Evolutionary conservation across 768 basidiomycete genomes (phyloP).

Genomic region (Tylopilus vinaceipallidus): DNA sequence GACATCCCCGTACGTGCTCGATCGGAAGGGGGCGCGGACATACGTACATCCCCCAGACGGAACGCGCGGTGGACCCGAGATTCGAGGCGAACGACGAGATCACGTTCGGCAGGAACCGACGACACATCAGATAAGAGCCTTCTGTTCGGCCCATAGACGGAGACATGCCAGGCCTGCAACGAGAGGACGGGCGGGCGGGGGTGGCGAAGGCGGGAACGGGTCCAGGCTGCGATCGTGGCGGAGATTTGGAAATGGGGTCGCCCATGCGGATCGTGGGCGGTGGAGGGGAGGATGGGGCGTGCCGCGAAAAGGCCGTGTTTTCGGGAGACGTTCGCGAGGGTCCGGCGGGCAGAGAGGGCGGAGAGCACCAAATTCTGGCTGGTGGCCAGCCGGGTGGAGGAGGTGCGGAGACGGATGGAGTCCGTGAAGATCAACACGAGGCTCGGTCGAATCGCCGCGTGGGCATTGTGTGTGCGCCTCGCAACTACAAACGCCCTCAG

Average conservation of each 20-base stretch:
- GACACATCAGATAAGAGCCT: slow-evolving; percentile 1
- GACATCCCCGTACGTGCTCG: not conserved
- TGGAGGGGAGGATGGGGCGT: slow-evolving; percentile 24
- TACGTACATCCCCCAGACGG: slow-evolving; percentile 1
- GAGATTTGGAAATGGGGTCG: slow-evolving; percentile 22
- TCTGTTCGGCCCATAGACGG: slow-evolving; percentile 3
- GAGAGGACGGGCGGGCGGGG: not conserved
- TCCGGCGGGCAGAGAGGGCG: slow-evolving; percentile 10
- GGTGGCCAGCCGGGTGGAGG: slow-evolving; percentile 14
- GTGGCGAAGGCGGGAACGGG: not conserved
- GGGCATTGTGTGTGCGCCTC: slow-evolving; percentile 37
- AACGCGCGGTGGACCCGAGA: no score
- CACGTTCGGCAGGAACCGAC: not conserved
- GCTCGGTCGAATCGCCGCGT: slow-evolving; percentile 46
- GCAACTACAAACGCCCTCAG: slow-evolving; percentile 35
- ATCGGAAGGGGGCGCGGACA: slow-evolving; percentile 9
- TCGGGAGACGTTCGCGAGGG: slow-evolving; percentile 19
- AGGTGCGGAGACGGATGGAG: slow-evolving; percentile 18
- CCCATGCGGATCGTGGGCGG: slow-evolving; percentile 27
- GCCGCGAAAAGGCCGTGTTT: slow-evolving; percentile 19
- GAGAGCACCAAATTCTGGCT: not conserved
- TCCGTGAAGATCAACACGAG: slow-evolving; percentile 26
- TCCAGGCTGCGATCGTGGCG: slow-evolving; percentile 12
- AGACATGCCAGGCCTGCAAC: slow-evolving; percentile 5
- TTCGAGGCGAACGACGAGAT: no score